phyloP scores from a whole-genome alignment of 73 alveolate species.

The Loxodes magnus region DNA sequence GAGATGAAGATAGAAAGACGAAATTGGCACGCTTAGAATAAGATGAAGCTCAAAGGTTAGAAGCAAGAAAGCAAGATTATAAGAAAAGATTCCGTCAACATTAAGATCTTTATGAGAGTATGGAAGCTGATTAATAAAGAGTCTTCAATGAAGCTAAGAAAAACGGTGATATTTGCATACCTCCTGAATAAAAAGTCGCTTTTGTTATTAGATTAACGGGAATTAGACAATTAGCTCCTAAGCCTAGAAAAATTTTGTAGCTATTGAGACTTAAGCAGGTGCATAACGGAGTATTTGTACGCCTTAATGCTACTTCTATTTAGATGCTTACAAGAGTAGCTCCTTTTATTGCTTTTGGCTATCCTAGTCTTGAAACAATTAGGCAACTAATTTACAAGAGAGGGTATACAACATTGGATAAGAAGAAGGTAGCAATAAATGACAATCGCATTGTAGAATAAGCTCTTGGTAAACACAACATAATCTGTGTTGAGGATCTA shows the following conservation, averaged over 20 bases:
- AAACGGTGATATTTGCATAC: too few relatives aligned
- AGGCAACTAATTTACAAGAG: constrained; percentile 86
- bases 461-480: constrained; percentile 81
- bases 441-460: constrained; percentile 83
- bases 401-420: constrained; percentile 83
- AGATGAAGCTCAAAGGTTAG: too few relatives aligned
- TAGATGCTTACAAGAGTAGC: constrained; percentile 80
- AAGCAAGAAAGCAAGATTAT: too few relatives aligned
- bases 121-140: too few relatives aligned
- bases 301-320: constrained; percentile 79
- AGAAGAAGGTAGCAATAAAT: constrained; percentile 73
- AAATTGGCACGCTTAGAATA: too few relatives aligned
- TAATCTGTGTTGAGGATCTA: constrained; percentile 89
- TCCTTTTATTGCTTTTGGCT: constrained; percentile 82
- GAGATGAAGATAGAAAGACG: too few relatives aligned
- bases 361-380: constrained; percentile 70
- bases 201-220: too few relatives aligned
- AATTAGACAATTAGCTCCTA: too few relatives aligned
- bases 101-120: too few relatives aligned
- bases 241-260: constrained; percentile 63
- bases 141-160: too few relatives aligned
- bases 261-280: constrained; percentile 82
- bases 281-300: constrained; percentile 84
- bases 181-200: too few relatives aligned
- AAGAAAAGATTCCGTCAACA: too few relatives aligned